These are phyloP conservation scores for Suillus lakei DNA, from an alignment of 768 basidiomycete genomes.

Conservation along the genomic window DNA sequence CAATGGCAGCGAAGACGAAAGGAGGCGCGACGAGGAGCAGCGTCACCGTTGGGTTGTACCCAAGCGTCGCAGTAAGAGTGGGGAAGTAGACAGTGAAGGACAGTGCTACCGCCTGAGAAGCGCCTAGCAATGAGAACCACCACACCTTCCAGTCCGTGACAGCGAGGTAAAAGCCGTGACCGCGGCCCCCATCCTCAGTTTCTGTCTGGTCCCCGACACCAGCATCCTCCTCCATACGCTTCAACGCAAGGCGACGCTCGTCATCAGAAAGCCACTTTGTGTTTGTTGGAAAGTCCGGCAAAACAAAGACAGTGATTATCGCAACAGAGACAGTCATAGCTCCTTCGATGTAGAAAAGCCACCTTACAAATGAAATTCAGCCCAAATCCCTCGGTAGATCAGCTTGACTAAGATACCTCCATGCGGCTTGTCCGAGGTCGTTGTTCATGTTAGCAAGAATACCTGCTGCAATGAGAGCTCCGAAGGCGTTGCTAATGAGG, in stretches of 20 bases:
- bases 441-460: conserved; percentile 54
- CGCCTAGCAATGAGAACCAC: conserved; percentile 65
- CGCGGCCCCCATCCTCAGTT: conserved; percentile 42
- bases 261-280: conserved; percentile 41
- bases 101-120: conserved; percentile 46
- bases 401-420: conserved; percentile 44
- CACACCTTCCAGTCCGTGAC: conserved; percentile 82
- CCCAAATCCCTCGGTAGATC: not conserved
- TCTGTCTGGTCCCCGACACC: conserved; percentile 58
- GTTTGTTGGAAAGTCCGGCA: conserved; percentile 52
- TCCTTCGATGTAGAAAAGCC: conserved; percentile 55
- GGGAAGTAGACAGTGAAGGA: conserved; percentile 85
- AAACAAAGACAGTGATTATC: conserved; percentile 46
- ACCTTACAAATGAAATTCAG: conserved; percentile 33
- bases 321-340: conserved; percentile 50
- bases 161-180: conserved; percentile 59
- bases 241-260: conserved; percentile 52
- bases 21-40: conserved; percentile 80
- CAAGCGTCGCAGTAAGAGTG: conserved; percentile 74
- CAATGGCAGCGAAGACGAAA: conserved; percentile 62
- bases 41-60: conserved; percentile 63
- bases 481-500: conserved; percentile 60
- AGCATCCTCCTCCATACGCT: conserved; percentile 67
- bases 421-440: conserved; percentile 51
- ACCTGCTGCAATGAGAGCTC: conserved; percentile 52